Conservation (phyloP, 2,329 filamentous ascomycete genomes). For the Acarospora socialis region DNA sequence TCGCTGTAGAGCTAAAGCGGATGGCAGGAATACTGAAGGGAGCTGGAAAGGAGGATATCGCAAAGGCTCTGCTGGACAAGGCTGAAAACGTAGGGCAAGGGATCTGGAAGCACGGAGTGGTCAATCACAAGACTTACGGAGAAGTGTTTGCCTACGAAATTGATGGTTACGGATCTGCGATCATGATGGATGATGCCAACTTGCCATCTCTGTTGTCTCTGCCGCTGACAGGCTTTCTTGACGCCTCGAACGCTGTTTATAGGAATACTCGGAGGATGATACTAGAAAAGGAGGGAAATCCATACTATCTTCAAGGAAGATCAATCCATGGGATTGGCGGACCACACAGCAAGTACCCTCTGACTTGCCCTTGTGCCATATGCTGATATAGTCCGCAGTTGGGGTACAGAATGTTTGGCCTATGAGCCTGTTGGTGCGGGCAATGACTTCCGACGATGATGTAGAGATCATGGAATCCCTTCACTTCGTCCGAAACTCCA, state of each 20-base stretch:
- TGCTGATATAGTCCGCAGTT: constrained; percentile 41
- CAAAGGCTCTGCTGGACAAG: constrained; percentile 37
- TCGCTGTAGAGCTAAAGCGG: constrained; percentile 73
- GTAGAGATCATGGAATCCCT: constrained; percentile 65
- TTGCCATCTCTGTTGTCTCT: constrained; percentile 67
- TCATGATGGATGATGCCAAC: constrained; percentile 85
- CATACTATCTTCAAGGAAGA: constrained; percentile 67
- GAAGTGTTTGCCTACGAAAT: constrained; percentile 78
- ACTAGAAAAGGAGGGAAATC: constrained; percentile 61
- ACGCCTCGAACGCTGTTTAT: constrained; percentile 17
- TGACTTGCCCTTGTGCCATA: neutral
- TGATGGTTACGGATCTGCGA: constrained; percentile 68
- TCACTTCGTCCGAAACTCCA: constrained; percentile 58
- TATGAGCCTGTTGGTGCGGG: constrained; percentile 85
- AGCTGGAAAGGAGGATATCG: constrained; percentile 40
- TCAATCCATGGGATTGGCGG: constrained; percentile 83
- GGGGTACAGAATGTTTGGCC: constrained; percentile 90
- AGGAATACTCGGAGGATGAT: constrained; percentile 60
- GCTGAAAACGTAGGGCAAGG: constrained; percentile 57
- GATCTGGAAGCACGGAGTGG: constrained; percentile 71
- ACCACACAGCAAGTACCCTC: constrained; percentile 41
- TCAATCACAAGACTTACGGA: constrained; percentile 60
- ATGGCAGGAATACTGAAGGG: constrained; percentile 54
- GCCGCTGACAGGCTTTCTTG: constrained; percentile 63
- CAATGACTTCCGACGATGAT: constrained; percentile 74